Conservation (phyloP, 805 yeast genomes). For the Myxozyma melibiosi region DNA sequence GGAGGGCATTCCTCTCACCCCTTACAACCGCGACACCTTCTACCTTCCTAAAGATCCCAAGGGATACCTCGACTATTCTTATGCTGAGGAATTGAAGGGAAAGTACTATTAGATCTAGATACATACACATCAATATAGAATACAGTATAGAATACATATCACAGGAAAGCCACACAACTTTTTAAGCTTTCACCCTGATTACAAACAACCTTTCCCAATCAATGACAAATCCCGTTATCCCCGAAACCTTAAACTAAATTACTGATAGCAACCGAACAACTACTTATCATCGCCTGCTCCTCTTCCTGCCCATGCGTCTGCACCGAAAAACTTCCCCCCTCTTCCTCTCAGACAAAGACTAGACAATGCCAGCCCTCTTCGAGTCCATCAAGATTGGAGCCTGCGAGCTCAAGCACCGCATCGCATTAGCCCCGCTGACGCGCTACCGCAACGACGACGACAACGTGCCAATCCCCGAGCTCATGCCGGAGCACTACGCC, state of each 20-base stretch:
- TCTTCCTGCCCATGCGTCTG: no score
- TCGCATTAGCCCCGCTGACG: constrained; percentile 56
- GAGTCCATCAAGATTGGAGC: constrained; percentile 37
- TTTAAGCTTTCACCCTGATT: no score
- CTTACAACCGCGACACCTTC: constrained; percentile 54
- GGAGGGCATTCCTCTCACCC: constrained; percentile 46
- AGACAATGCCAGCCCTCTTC: constrained; percentile 29
- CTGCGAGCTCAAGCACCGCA: constrained; percentile 42
- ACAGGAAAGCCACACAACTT: no score
- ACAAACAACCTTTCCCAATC: no score
- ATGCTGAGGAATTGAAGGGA: constrained; percentile 20
- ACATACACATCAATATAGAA: constrained; percentile 44
- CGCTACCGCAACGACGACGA: constrained; percentile 43
- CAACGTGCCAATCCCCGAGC: constrained; percentile 41
- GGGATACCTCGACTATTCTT: constrained; percentile 18
- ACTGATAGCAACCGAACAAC: no score
- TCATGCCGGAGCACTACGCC: constrained; percentile 54
- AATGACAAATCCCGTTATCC: no score
- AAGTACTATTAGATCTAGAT: constrained; percentile 45
- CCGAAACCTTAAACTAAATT: no score
- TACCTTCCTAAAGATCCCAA: constrained; percentile 39
- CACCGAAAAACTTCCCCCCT: no score
- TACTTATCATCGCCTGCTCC: no score
- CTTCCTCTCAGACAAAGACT: no score
- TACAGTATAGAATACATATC: background rate